Evolutionary conservation across 1,139 yeast genomes (phyloP).

Genomic region (Scheffersomyces parashehatae): DNA sequence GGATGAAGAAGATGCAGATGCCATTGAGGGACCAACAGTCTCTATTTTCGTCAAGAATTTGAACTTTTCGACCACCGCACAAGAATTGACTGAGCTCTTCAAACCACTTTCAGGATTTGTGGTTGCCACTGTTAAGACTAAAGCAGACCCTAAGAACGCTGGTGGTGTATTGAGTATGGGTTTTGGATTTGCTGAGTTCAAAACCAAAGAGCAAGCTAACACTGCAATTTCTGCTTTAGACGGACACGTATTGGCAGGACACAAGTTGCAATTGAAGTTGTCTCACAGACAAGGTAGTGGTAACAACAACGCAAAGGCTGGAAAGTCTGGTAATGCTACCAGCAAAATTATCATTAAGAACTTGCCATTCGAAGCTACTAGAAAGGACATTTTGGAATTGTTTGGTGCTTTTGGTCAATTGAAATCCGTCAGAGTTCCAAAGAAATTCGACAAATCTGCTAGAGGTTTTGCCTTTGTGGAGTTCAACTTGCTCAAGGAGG

Average conservation of each 20-base stretch:
- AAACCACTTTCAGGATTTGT: conserved; percentile 75
- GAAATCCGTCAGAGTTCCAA: conserved; percentile 93
- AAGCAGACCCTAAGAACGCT: conserved; percentile 78
- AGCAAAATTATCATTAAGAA: conserved; percentile 91
- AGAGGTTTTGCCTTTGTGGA: conserved; percentile 99
- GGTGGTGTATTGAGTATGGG: conserved; percentile 86
- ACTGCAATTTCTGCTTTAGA: conserved; percentile 74
- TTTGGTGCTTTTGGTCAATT: conserved; percentile 94
- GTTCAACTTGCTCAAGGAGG: conserved; percentile 84
- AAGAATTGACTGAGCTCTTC: conserved; percentile 61
- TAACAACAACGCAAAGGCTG: conserved; percentile 21
- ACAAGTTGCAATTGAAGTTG: conserved; percentile 81
- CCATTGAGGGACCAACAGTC: conserved; percentile 67
- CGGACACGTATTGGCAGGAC: conserved; percentile 84
- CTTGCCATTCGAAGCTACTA: conserved; percentile 93
- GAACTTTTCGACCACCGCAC: conserved; percentile 75
- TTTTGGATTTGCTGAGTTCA: conserved; percentile 93
- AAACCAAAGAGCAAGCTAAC: conserved; percentile 73
- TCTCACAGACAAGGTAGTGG: conserved; percentile 68
- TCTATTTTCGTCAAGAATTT: conserved; percentile 91
- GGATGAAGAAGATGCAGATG: conserved; percentile 40
- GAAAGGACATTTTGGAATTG: conserved; percentile 86
- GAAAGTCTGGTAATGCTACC: conserved; percentile 39
- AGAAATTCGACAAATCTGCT: conserved; percentile 91
- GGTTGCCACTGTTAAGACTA: conserved; percentile 80